Conservation (phyloP, 805 yeast species). For the Monosporozyma servazzii region DNA sequence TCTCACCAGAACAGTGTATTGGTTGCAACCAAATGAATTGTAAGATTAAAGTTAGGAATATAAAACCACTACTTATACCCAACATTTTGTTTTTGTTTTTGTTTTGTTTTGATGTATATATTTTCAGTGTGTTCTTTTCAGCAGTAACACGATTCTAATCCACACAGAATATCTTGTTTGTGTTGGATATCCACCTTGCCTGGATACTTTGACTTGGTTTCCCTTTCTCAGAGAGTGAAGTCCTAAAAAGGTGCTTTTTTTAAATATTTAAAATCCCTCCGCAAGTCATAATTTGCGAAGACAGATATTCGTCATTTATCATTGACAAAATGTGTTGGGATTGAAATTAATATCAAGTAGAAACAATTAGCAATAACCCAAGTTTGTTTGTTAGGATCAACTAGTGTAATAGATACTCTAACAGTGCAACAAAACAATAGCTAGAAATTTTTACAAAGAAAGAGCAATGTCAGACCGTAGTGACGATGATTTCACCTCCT, state of each 20-base stretch:
- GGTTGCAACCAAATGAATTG: neutral
- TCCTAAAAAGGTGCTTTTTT: neutral
- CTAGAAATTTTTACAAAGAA: neutral
- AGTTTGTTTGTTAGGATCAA: neutral
- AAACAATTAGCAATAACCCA: neutral
- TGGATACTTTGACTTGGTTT: neutral
- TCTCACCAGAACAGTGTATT: neutral
- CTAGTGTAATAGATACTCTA: neutral
- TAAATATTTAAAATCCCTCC: neutral
- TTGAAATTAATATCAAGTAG: neutral
- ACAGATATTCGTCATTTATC: neutral
- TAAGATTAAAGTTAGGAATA: neutral
- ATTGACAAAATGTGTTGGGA: neutral
- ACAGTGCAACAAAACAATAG: neutral
- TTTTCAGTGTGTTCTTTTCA: neutral
- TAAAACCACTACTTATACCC: neutral
- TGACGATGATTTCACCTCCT: conserved; percentile 1
- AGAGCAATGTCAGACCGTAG: neutral
- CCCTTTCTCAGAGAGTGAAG: neutral
- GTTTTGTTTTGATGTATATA: neutral
- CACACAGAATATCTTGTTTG: neutral
- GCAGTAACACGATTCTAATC: neutral
- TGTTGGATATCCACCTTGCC: neutral
- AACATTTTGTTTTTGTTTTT: neutral
- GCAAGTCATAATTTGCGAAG: neutral